phyloP scores from a whole-genome alignment of 805 yeast species.

The Sungouiozyma intestinalis region DNA sequence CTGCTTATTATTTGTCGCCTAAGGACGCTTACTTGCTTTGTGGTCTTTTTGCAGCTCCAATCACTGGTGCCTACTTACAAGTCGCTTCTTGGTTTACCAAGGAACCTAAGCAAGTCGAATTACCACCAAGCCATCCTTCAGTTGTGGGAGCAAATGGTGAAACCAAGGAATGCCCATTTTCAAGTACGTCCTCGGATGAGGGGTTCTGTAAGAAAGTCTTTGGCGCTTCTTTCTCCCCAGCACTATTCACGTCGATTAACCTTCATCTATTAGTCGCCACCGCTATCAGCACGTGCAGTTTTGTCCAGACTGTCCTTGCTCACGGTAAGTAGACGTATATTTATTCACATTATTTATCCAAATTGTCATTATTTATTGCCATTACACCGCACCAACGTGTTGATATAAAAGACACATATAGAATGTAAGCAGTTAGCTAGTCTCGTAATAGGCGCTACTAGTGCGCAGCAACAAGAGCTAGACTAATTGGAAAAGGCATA shows the following conservation, averaged over 20 bases:
- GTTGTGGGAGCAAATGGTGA: constrained; percentile 7
- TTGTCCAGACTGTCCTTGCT: background rate
- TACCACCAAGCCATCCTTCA: constrained; percentile 11
- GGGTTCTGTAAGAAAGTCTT: background rate
- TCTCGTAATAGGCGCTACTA: too few species aligned
- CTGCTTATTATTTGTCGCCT: constrained; percentile 32
- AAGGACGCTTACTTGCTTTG: constrained; percentile 3
- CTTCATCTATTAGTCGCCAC: constrained; percentile 5
- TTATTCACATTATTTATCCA: too few species aligned
- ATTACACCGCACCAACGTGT: too few species aligned
- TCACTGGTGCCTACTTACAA: constrained; percentile 8
- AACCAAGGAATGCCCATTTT: constrained; percentile 9
- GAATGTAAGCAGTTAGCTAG: too few species aligned
- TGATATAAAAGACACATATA: too few species aligned
- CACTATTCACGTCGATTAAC: constrained; percentile 2
- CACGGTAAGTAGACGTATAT: background rate
- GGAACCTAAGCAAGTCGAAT: constrained; percentile 1
- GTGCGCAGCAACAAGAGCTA: too few species aligned
- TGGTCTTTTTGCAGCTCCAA: constrained; percentile 9
- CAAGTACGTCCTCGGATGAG: background rate
- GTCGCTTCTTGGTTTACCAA: background rate
- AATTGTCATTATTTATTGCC: too few species aligned
- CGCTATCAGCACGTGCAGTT: background rate
- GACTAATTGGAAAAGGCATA: too few species aligned
- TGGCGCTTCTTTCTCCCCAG: background rate